Conservation (phyloP, 1,139 yeast species). For the Sugiyamaella paludigena region DNA sequence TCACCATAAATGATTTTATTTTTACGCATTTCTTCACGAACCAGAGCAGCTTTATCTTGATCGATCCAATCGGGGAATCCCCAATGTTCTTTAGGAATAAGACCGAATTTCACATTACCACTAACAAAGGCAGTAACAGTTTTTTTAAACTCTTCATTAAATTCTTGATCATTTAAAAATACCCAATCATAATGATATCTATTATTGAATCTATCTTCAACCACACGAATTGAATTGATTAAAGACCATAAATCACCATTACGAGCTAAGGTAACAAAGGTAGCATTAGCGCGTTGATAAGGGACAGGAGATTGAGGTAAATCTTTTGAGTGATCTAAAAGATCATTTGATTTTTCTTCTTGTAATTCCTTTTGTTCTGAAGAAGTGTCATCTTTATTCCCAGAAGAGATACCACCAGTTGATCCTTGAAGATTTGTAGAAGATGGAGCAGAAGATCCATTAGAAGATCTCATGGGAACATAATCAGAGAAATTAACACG, state of each 20-base stretch:
- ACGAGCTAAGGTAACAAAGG: slow-evolving; percentile 71
- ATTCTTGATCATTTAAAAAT: slow-evolving; percentile 66
- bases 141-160: slow-evolving; percentile 51
- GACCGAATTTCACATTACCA: slow-evolving; percentile 64
- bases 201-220: slow-evolving; percentile 71
- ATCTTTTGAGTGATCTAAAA: not conserved
- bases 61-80: slow-evolving; percentile 71
- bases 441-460: not conserved
- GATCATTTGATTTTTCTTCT: not conserved
- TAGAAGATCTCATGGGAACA: slow-evolving; percentile 16
- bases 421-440: slow-evolving; percentile 6
- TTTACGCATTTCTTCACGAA: slow-evolving; percentile 50
- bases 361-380: not conserved
- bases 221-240: slow-evolving; percentile 56
- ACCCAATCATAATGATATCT: slow-evolving; percentile 72
- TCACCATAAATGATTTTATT: slow-evolving; percentile 62
- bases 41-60: slow-evolving; percentile 54
- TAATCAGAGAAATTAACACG: slow-evolving; percentile 31
- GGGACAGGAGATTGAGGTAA: slow-evolving; percentile 1
- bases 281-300: slow-evolving; percentile 48
- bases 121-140: slow-evolving; percentile 49
- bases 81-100: slow-evolving; percentile 71
- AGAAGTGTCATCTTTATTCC: not conserved
- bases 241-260: slow-evolving; percentile 62
- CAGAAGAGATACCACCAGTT: slow-evolving; percentile 7